Evolutionary conservation across 495 filamentous ascomycete species (phyloP), one percentile per base, ranked within the genome.

Genomic region (Penicillium pulvis): DNA sequence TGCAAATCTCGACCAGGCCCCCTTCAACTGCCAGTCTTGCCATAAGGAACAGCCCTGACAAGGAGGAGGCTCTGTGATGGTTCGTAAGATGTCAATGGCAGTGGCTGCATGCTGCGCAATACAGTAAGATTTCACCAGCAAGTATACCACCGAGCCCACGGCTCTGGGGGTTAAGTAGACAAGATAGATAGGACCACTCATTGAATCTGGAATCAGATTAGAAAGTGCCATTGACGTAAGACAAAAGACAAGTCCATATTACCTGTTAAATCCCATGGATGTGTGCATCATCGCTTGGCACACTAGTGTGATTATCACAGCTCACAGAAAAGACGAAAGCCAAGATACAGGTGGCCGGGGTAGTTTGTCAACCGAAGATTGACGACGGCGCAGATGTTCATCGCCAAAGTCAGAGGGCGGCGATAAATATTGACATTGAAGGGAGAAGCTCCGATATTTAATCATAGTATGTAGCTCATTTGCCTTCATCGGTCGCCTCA

Each of bases 401-500:
- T 44, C 33, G 19, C 53, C 44, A 47, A 50, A 41, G 59, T 48
- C 35, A 30, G 33, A 17, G n/a, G 36, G 60, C 50, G 10, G 55
- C 19, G 47, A 49, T 10, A 42, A 55, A 42, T 44, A 56, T 59
- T 35, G 61, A 53, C 60, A 39, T 24, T 10, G 26, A 30, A 30
- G 14, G 46, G 24, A 49, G 55, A 19, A 51, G 47, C 45, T 43
- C 48, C 31, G 42, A 16, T n/a, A 48, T 23, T 53, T 50, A 39
- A 51, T 59, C n/a, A 54, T 47, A n/a, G 51, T 41, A 31, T 43
- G 55, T 45, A 42, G 7, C 59, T 86, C 82, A 86, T 82, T 86
- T 86, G 46, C 73, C 68, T 57, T 83, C 81, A n/a, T 86, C 82
- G 16, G 74, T 66, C 33, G 74, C 65, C 53, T 84, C 83, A 14